These are phyloP conservation scores for Stagonosporopsis vannaccii DNA, from an alignment of 2,329 filamentous ascomycete species.

Conservation along the genomic window DNA sequence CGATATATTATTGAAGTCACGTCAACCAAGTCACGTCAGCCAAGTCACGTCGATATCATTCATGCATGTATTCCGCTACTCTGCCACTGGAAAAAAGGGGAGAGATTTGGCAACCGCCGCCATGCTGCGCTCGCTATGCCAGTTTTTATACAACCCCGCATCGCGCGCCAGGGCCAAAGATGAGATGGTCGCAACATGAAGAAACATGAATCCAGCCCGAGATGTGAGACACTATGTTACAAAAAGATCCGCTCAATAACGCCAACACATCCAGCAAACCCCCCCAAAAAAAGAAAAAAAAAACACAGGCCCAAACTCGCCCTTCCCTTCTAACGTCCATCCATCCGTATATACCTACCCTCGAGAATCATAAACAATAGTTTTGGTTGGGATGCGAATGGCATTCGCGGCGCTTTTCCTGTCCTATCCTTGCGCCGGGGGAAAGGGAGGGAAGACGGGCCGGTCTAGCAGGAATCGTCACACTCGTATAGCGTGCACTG, in stretches of 20 bases:
- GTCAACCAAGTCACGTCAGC: no score
- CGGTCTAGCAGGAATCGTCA: conserved; percentile 12
- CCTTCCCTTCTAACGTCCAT: background rate
- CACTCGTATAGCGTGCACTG: conserved; percentile 22
- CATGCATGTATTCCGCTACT: conserved; percentile 5
- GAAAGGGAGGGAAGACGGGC: no score
- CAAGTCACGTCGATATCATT: no score
- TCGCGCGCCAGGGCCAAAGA: conserved; percentile 2
- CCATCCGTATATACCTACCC: conserved; percentile 9
- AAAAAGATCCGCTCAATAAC: conserved; percentile 10
- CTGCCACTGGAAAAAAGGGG: conserved; percentile 14
- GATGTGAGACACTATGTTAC: conserved; percentile 11
- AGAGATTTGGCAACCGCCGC: conserved; percentile 16
- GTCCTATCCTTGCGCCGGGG: background rate
- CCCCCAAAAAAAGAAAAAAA: no score
- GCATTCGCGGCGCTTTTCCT: background rate
- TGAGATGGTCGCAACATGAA: conserved; percentile 3
- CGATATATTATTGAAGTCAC: no score
- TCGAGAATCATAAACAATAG: conserved; percentile 6
- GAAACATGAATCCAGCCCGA: conserved; percentile 5
- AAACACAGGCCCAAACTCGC: background rate
- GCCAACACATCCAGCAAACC: background rate
- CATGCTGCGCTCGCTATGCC: conserved; percentile 15
- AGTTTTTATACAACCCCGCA: conserved; percentile 16
- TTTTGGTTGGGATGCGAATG: background rate